These are phyloP conservation scores for Pseudogymnoascus sp. DNA, from an alignment of 2,329 filamentous ascomycete species.

Conservation along the genomic window DNA sequence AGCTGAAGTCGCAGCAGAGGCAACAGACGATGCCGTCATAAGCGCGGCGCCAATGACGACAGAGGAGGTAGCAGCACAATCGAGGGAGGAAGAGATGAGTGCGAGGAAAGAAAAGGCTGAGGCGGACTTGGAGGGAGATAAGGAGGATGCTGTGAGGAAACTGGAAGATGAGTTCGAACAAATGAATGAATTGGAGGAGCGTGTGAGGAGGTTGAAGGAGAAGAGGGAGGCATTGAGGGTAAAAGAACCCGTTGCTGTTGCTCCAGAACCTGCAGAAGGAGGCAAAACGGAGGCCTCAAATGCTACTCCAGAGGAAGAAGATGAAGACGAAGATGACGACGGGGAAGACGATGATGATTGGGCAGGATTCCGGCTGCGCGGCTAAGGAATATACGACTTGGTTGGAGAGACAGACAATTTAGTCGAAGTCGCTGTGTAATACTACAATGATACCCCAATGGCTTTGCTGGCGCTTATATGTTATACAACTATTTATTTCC, in stretches of 20 bases:
- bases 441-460: constrained; percentile 7
- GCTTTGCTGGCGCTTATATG: not conserved
- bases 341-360: constrained; percentile 49
- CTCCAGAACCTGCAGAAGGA: constrained; percentile 22
- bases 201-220: constrained; percentile 61
- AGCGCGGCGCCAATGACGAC: constrained; percentile 60
- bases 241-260: constrained; percentile 28
- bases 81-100: constrained; percentile 40
- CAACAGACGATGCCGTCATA: constrained; percentile 48
- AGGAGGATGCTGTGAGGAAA: constrained; percentile 65
- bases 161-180: constrained; percentile 74
- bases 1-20: constrained; percentile 29
- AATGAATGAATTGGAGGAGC: constrained; percentile 70
- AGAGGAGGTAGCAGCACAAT: constrained; percentile 51
- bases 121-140: constrained; percentile 54
- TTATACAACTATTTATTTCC: not conserved
- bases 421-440: not conserved
- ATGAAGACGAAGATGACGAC: constrained; percentile 35
- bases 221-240: constrained; percentile 58
- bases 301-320: constrained; percentile 31
- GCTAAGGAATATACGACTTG: not conserved
- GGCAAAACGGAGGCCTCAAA: constrained; percentile 18
- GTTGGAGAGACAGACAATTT: not conserved
- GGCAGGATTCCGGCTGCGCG: constrained; percentile 41
- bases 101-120: constrained; percentile 43